Base-by-base conservation (phyloP, 1,284 basidiomycete species). In the Veloboletus limbatus region DNA sequence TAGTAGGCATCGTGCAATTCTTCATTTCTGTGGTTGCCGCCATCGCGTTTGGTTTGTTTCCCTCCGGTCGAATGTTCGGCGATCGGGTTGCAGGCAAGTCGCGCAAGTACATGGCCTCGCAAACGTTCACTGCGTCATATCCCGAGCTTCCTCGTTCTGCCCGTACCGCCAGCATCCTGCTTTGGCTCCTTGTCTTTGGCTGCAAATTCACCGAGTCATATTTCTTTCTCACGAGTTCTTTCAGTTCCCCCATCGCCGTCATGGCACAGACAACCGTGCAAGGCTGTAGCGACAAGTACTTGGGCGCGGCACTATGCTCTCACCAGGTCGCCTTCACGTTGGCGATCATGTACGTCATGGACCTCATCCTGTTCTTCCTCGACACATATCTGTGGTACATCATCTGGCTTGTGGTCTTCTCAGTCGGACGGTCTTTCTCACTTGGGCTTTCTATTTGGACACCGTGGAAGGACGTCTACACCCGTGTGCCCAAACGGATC, bases 381-480 rank as follows among this genome's bases (percentile, higher is more conserved):
- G 94, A 97, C 74, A 97, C 94, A 34, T 97, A 96, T 76, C 72
- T 97, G 38, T 97, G 94, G 94, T 96, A 90, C 72, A 85, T 90
- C 70, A 95, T 97, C 66, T 97, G 94, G 94, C 83, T 93, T 59
- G 93, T 95, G 48, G 86, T 96, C 56, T 96, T 95, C 77, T 90
- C 86, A 60, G 88, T 97, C 42, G 86, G 81, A 6, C 81, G 93
- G 24, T 92, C 91, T 20, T 97, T 97, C 68, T 76, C 82, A 8
- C 78, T 97, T 39, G 94, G 94, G 14, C 76, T 97, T 56, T 93
- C 90, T 25, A 96, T 97, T 58, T 97, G 94, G 94, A 97, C 94
- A 0, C 94, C 94, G 0, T 97, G 94, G 94, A 87, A 85, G 67
- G 93, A 96, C 62, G 91, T 97, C 45, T 97, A 85, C 66, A 92